These are phyloP conservation scores for Jimgerdemannia flammicorona DNA, from an alignment of 192 early-diverging fungal species.

Conservation along the genomic window DNA sequence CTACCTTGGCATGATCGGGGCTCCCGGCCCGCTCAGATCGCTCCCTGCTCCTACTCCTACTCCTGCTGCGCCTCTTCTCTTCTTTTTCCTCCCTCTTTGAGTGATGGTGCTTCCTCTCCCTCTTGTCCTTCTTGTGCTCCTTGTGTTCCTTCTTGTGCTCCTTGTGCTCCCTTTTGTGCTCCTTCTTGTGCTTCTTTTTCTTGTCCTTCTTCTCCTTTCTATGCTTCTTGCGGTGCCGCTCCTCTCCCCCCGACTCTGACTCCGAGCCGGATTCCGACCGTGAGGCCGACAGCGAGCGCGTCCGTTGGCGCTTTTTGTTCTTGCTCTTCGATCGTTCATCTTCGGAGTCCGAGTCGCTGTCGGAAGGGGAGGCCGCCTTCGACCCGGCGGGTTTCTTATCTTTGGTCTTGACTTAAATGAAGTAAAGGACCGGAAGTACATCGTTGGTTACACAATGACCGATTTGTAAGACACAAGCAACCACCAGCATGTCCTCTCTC, in stretches of 20 bases:
- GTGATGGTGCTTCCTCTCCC: constrained; percentile 8
- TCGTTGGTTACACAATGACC: neutral
- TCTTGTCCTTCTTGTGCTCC: constrained; percentile 26
- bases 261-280: constrained; percentile 20
- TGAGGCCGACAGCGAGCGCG: constrained; percentile 17
- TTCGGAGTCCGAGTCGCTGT: neutral
- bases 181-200: constrained; percentile 18
- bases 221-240: constrained; percentile 22
- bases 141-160: constrained; percentile 3
- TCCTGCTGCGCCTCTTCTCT: neutral
- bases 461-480: neutral
- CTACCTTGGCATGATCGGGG: neutral
- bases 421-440: neutral
- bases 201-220: constrained; percentile 35
- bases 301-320: constrained; percentile 14
- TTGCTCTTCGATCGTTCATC: constrained; percentile 19
- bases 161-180: constrained; percentile 13
- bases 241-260: constrained; percentile 24
- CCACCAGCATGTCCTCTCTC: neutral
- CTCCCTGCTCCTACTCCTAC: neutral
- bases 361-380: constrained; percentile 3
- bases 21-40: neutral
- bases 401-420: constrained; percentile 6
- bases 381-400: constrained; percentile 6
- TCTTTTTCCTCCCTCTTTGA: constrained; percentile 1